phyloP scores from a whole-genome alignment of 371 early-diverging fungal species.

The Mucor lusitanicus region DNA sequence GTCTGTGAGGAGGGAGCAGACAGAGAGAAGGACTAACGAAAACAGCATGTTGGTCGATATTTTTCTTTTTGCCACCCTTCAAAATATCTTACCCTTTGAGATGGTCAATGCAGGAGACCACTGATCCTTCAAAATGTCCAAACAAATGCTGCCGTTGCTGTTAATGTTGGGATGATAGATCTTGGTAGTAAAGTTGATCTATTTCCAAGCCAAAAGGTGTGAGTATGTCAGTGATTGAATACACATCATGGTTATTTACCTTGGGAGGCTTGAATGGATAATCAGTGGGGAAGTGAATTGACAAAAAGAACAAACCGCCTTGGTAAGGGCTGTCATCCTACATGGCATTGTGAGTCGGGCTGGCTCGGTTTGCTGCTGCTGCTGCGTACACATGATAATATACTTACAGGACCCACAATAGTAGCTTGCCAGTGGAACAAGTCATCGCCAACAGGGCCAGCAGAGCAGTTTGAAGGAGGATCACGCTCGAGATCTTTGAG shows the following conservation, averaged over 20 bases:
- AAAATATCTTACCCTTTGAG: conserved; percentile 71
- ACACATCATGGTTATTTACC: conserved; percentile 37
- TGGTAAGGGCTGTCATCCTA: conserved; percentile 72
- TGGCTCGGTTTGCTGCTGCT: too few relatives aligned
- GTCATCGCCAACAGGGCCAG: conserved; percentile 92
- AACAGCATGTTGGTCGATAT: background rate
- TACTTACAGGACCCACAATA: conserved; percentile 85
- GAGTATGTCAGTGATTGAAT: background rate
- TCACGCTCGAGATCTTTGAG: conserved; percentile 94
- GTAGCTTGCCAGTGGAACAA: conserved; percentile 95
- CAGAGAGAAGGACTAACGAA: conserved; percentile 84
- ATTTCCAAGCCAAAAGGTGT: background rate
- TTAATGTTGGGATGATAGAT: conserved; percentile 99
- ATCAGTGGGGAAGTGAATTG: conserved; percentile 98
- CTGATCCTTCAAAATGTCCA: conserved; percentile 98
- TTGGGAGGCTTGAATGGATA: conserved; percentile 99
- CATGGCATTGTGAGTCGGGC: background rate
- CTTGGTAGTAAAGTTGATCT: conserved; percentile 94
- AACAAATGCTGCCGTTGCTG: conserved; percentile 97
- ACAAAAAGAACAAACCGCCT: conserved; percentile 96
- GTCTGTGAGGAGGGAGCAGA: conserved; percentile 97
- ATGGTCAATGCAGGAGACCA: conserved; percentile 99
- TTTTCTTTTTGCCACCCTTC: background rate
- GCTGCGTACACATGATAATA: background rate
- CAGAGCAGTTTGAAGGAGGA: conserved; percentile 94